Evolutionary conservation across 345 rosid genomes (phyloP), one percentile per base, ranked within the genome.

Genomic region (Linum usitatissimum): DNA sequence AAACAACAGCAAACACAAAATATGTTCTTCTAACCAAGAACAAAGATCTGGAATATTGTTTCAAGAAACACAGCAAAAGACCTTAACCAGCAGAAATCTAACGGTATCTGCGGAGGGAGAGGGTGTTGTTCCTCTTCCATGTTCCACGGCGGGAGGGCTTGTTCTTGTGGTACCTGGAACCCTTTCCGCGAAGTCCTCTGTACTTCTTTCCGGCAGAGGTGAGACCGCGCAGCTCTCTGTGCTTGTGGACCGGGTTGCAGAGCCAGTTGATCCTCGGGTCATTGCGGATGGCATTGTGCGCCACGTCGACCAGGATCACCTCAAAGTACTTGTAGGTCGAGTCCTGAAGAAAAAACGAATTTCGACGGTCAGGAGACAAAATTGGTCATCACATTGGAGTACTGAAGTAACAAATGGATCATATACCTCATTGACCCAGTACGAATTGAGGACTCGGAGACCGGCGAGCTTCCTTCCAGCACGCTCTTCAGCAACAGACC

Each of bases 401-500:
- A 2, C 28, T 23, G 1, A 23, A 23, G 28, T 23, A 39, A 39
- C 45, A 39, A 39, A 6, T 10, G 45, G 45, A 39, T 39, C 45
- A 34, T 34, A 34, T 34, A 76, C 79, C 76, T 76, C 76, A 45
- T 76, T 76, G 42, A 76, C 18, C 79, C 79, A 76, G 54, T 76
- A 72, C 2, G 79, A 76, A 60, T 76, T 76, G 57, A 76, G 76
- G 57, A 76, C 79, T 63, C 61, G 68, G 62, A 76, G 76, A 28
- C 76, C 76, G 23, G 73, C 79, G 36, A 76, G 68, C 59, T 68
- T 76, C 73, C 79, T 48, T 15, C 79, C 79, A 18, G 79, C 76
- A 12, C 79, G 73, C 71, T 76, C 79, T 63, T 76, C 79, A 6
- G 79, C 79, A 13, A 76, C 79, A 7, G 73, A 76, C 14, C 79